phyloP scores from a whole-genome alignment of 1,284 basidiomycete genomes.

The Earliella scabrosa region DNA sequence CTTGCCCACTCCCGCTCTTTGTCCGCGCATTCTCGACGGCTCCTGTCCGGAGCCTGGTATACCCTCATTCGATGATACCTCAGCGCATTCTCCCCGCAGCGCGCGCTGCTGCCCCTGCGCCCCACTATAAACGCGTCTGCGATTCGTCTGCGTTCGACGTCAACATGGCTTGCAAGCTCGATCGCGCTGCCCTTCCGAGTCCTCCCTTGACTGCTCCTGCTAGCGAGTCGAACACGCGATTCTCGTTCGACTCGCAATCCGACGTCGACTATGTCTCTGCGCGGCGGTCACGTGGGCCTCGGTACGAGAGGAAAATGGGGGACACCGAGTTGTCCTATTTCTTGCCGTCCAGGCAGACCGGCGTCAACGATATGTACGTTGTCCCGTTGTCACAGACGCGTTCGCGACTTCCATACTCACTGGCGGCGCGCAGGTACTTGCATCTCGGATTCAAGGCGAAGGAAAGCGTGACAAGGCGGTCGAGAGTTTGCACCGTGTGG shows the following conservation, averaged over 20 bases:
- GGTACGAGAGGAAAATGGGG: constrained; percentile 54
- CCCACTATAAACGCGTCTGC: constrained; percentile 5
- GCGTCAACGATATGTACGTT: constrained; percentile 83
- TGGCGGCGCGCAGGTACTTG: constrained; percentile 56
- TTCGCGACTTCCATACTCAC: background rate
- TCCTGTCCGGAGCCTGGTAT: background rate
- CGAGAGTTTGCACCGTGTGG: constrained; percentile 66
- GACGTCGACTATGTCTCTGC: background rate
- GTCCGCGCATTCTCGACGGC: background rate
- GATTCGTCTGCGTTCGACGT: background rate
- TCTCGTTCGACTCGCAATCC: background rate
- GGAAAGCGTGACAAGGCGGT: constrained; percentile 41
- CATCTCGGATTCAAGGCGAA: constrained; percentile 68
- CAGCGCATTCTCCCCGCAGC: background rate
- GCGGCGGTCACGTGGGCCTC: background rate
- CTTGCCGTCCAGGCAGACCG: constrained; percentile 69
- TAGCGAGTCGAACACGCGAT: constrained; percentile 9
- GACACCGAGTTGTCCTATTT: constrained; percentile 75
- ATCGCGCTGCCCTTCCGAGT: constrained; percentile 22
- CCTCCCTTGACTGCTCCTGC: constrained; percentile 25
- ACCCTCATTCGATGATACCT: background rate
- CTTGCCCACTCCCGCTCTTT: constrained; percentile 2
- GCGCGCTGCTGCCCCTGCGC: background rate
- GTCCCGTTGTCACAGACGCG: background rate
- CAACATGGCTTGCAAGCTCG: constrained; percentile 5